Base-by-base conservation (phyloP, 202 grass and related monocot genomes). In the Panicum virgatum region DNA sequence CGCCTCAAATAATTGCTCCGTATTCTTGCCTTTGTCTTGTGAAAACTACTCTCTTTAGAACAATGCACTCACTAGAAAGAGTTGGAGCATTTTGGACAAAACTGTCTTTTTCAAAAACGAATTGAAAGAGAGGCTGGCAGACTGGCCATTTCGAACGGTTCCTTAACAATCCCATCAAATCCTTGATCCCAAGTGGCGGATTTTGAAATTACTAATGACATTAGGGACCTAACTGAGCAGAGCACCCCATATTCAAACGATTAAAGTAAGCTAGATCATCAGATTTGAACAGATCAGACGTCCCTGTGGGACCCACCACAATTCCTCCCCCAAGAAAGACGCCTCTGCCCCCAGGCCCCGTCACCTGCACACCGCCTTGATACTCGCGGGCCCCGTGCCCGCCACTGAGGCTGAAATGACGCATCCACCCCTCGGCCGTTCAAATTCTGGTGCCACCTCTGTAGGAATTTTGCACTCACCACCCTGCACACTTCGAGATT, bases 321-420 rank as follows among this genome's bases (percentile, higher is more conserved):
- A 48, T 51, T 73, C 37, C 29, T 57, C 34, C 13, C 9, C 8
- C 6, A n/a, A 11, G 37, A 32, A 61, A 37, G 84, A 69, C 47
- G 37, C 59, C 59, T 16, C 76, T 81, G 77, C 44, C 25, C 13
- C 22, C 45, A 26, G 5, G n/a, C 11, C 32, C 44, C 1, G 10
- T 38, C 73, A 20, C 20, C 38, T 44, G 40, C 48, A 53, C 54
- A 25, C n/a, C 54, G 59, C 77, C 58, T 72, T 82, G 71, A 82
- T 38, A 73, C 20, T 4, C 75, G 26, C 5, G 26, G 86, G 69
- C 14, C 73, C 76, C 42, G 7, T 25, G 19, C 19, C 18, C 9
- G 83, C 83, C 78, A 82, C 78, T 78, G 40, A 79, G 59, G 66
- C 66, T 52, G 23, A 78, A 85, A 66, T 27, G 82, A 82, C 88